These are phyloP conservation scores for Ochetophila trinervis DNA, from an alignment of 306 rosid genomes.

Conservation along the genomic window DNA sequence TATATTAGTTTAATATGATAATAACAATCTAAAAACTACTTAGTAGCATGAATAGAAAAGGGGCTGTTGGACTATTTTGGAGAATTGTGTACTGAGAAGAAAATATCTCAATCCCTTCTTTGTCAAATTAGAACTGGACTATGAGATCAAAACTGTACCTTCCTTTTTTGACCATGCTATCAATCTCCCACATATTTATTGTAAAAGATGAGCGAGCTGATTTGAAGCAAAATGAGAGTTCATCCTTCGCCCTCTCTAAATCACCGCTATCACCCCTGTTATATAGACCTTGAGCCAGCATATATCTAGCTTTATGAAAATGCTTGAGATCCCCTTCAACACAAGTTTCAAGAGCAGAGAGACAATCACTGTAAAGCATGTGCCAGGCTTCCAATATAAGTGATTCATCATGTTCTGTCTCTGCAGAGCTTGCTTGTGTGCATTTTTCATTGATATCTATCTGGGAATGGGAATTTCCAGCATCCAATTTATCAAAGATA, in stretches of 20 bases:
- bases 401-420: slow-evolving; percentile 48
- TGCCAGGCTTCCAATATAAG: slow-evolving; percentile 67
- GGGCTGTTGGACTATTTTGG: neutral
- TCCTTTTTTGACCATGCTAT: slow-evolving; percentile 89
- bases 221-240: slow-evolving; percentile 95
- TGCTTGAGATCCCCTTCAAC: slow-evolving; percentile 97
- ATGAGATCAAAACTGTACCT: slow-evolving; percentile 45
- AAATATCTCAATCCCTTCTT: neutral
- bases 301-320: slow-evolving; percentile 97
- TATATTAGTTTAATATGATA: slow-evolving; percentile 15
- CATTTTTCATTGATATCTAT: slow-evolving; percentile 29
- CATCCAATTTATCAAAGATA: slow-evolving; percentile 45
- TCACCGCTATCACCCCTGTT: slow-evolving; percentile 67
- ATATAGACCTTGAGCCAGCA: slow-evolving; percentile 86
- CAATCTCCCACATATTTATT: slow-evolving; percentile 99
- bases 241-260: slow-evolving; percentile 87
- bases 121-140: slow-evolving; percentile 9
- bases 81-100: neutral
- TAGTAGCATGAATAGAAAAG: slow-evolving; percentile 2
- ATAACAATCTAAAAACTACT: slow-evolving; percentile 20
- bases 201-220: slow-evolving; percentile 96
- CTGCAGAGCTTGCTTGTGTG: slow-evolving; percentile 37
- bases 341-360: slow-evolving; percentile 88
- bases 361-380: slow-evolving; percentile 82
- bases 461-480: slow-evolving; percentile 29